A percentile compares a stretch with the other conserved stretches of the same genome.
phyloP scores from a whole-genome alignment of 2,329 filamentous ascomycete genomes.

The Hypoxylon sp. region DNA sequence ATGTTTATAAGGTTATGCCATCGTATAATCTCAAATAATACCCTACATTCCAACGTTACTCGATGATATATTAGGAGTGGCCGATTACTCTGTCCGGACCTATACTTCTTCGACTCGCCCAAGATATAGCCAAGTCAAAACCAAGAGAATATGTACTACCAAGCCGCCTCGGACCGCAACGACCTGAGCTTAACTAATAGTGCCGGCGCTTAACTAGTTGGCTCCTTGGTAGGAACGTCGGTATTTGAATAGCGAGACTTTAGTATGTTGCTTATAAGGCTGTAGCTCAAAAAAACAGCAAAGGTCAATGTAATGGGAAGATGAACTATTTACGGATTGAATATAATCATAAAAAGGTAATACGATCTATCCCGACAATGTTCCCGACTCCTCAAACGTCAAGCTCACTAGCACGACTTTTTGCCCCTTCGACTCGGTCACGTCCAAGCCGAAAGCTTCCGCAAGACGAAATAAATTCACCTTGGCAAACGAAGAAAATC shows the following conservation, averaged over 20 bases:
- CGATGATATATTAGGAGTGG: not conserved
- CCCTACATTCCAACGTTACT: not conserved
- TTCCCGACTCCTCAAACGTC: not conserved
- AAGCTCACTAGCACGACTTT: too few species aligned
- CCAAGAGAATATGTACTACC: not conserved
- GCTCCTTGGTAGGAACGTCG: not conserved
- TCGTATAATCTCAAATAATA: not conserved
- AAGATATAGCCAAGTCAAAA: not conserved
- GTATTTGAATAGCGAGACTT: too few species aligned
- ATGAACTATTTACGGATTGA: not conserved
- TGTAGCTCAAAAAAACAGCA: not conserved
- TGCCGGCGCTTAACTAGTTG: constrained; percentile 7
- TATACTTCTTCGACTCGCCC: not conserved
- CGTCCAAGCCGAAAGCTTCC: constrained; percentile 1
- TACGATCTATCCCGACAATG: not conserved
- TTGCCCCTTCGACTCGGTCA: not conserved
- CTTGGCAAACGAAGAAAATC: constrained; percentile 13
- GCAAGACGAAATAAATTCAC: not conserved
- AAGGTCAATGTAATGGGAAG: not conserved
- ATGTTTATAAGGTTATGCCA: too few species aligned
- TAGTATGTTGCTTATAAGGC: too few species aligned
- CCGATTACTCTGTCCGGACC: too few species aligned
- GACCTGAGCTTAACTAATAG: not conserved
- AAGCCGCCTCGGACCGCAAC: not conserved
- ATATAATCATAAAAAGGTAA: too few species aligned